A percentile compares a stretch with the other conserved stretches of the same genome.
Evolutionary conservation across 177 flowering plant genomes (phyloP).

Genomic region (Vitis hybrid): DNA sequence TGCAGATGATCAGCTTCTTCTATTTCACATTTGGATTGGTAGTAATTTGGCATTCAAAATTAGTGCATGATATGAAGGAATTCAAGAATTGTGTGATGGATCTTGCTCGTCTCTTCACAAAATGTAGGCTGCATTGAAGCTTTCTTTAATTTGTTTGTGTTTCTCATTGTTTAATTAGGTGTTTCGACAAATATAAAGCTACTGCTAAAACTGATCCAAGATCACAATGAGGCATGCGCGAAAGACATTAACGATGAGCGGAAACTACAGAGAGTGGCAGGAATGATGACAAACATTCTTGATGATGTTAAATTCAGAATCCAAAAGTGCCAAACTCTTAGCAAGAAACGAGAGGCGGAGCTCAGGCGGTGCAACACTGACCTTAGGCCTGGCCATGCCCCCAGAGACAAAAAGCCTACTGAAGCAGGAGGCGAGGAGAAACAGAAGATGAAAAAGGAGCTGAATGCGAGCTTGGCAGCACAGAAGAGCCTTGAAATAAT

Average conservation of each 20-base stretch:
- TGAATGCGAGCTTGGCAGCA: constrained; percentile 45
- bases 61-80: too few relatives aligned
- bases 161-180: constrained; percentile 32
- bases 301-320: constrained; percentile 64
- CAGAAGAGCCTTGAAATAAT: constrained; percentile 72
- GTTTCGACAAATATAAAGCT: constrained; percentile 62
- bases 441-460: constrained; percentile 44
- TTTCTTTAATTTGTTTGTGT: not conserved
- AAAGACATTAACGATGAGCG: constrained; percentile 44
- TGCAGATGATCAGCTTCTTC: too few relatives aligned
- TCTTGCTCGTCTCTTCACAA: not conserved
- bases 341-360: constrained; percentile 31
- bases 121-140: too few relatives aligned
- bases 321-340: constrained; percentile 45
- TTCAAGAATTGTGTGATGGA: not conserved
- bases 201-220: constrained; percentile 67
- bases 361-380: constrained; percentile 71
- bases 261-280: constrained; percentile 53
- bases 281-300: constrained; percentile 80
- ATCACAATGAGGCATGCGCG: constrained; percentile 54
- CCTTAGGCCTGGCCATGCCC: constrained; percentile 26
- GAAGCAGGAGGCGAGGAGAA: constrained; percentile 47
- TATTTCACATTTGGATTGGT: too few relatives aligned
- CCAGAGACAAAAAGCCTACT: constrained; percentile 27
- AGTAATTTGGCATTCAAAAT: too few relatives aligned